A percentile compares a stretch with the other conserved stretches of the same genome.
Evolutionary conservation across 345 rosid genomes (phyloP).

Genomic region (Populus tremula): DNA sequence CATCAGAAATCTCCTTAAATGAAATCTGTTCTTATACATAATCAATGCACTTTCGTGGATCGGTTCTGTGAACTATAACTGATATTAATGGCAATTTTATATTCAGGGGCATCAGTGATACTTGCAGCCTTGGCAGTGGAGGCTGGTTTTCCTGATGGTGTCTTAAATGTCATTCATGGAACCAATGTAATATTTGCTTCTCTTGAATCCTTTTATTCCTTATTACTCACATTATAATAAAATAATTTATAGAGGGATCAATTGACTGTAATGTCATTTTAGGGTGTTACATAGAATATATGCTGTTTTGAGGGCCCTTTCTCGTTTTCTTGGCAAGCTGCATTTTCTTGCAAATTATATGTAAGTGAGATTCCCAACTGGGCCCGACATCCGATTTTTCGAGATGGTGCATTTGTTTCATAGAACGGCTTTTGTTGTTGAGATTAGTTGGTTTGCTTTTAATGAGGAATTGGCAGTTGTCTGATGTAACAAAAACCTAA

Average conservation of each 20-base stretch:
- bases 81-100: neutral
- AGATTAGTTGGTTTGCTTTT: neutral
- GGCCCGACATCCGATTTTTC: too few species aligned
- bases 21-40: neutral
- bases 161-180: conserved; percentile 88
- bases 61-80: neutral
- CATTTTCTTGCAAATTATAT: too few species aligned
- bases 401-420: neutral
- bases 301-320: too few species aligned
- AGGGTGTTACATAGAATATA: neutral
- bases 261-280: neutral
- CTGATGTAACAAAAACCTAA: neutral
- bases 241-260: neutral
- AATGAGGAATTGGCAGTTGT: neutral
- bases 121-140: conserved; percentile 91
- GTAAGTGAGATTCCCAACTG: too few species aligned
- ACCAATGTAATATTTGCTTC: conserved; percentile 55
- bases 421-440: neutral
- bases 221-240: neutral
- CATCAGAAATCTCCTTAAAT: neutral
- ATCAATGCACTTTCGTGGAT: neutral
- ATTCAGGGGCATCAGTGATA: conserved; percentile 80
- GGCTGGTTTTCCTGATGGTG: conserved; percentile 91
- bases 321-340: too few species aligned
- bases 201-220: neutral